phyloP scores from a whole-genome alignment of 163 green algal genomes.

The Smithsoniella earleae region DNA sequence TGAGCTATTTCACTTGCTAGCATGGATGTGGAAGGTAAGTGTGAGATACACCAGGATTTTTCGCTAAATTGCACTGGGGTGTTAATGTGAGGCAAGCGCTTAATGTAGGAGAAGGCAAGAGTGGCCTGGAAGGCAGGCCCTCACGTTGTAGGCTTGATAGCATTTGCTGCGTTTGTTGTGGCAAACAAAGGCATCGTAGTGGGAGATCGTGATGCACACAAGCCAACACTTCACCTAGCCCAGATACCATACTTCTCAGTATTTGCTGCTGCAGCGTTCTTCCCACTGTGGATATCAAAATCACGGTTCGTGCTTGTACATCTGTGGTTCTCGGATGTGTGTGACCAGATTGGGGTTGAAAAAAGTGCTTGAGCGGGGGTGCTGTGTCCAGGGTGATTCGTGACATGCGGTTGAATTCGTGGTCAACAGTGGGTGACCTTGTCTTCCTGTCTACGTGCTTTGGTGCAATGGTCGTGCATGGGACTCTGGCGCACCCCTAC shows the following conservation, averaged over 20 bases:
- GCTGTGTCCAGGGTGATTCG: constrained; percentile 12
- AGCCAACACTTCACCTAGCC: constrained; percentile 50
- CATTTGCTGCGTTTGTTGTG: constrained; percentile 65
- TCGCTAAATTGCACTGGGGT: no score
- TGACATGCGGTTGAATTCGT: not conserved
- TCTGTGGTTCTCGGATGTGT: no score
- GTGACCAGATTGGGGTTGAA: no score
- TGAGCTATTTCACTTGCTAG: no score
- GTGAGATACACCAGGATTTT: no score
- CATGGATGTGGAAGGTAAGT: no score
- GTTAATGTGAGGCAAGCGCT: no score
- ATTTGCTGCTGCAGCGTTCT: constrained; percentile 40
- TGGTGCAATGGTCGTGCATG: constrained; percentile 29
- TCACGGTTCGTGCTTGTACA: not conserved
- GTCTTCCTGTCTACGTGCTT: not conserved
- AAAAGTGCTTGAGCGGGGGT: not conserved
- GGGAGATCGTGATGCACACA: constrained; percentile 66
- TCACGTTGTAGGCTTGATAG: constrained; percentile 33
- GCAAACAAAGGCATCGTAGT: constrained; percentile 73
- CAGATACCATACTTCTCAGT: constrained; percentile 71
- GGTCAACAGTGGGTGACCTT: not conserved
- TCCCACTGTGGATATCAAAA: not conserved
- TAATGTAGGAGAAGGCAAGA: no score
- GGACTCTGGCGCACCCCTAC: constrained; percentile 77
- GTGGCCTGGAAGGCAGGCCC: no score